A percentile compares a stretch with the other conserved stretches of the same genome.
These are phyloP conservation scores for Trichoderma pleuroti DNA, from an alignment of 2,329 filamentous ascomycete species.

Conservation along the genomic window DNA sequence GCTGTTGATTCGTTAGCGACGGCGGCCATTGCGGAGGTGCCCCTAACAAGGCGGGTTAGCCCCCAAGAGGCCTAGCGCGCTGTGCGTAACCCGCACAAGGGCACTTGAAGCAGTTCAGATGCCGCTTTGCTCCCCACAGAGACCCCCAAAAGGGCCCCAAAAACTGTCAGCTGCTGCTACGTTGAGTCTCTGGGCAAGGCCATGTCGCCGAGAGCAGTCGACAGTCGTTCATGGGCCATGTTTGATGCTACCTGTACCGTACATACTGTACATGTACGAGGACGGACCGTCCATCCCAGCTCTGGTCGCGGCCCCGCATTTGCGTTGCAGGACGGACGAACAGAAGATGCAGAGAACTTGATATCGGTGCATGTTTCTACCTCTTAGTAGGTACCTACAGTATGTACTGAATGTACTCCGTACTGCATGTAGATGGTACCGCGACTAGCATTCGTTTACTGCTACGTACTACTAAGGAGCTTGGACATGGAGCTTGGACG, in stretches of 20 bases:
- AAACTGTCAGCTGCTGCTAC: constrained; percentile 16
- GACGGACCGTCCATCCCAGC: constrained; percentile 10
- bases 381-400: too few relatives aligned
- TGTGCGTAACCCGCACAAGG: background rate
- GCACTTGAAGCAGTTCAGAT: constrained; percentile 5
- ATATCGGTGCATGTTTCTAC: background rate
- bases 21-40: constrained; percentile 14
- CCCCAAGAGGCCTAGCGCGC: constrained; percentile 1
- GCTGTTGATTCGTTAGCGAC: constrained; percentile 15
- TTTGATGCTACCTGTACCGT: constrained; percentile 4
- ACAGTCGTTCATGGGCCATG: background rate
- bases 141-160: constrained; percentile 1
- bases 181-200: constrained; percentile 3
- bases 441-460: background rate
- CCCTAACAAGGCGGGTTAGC: background rate
- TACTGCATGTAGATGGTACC: background rate
- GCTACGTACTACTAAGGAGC: too few relatives aligned
- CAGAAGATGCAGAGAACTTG: constrained; percentile 5
- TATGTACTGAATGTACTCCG: background rate
- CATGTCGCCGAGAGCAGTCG: constrained; percentile 4
- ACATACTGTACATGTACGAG: background rate
- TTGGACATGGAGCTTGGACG: background rate
- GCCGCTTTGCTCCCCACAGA: constrained; percentile 12
- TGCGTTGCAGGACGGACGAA: constrained; percentile 15
- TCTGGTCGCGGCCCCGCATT: constrained; percentile 10